Base-by-base conservation (phyloP, 768 basidiomycete genomes). In the Serendipita sp. region DNA sequence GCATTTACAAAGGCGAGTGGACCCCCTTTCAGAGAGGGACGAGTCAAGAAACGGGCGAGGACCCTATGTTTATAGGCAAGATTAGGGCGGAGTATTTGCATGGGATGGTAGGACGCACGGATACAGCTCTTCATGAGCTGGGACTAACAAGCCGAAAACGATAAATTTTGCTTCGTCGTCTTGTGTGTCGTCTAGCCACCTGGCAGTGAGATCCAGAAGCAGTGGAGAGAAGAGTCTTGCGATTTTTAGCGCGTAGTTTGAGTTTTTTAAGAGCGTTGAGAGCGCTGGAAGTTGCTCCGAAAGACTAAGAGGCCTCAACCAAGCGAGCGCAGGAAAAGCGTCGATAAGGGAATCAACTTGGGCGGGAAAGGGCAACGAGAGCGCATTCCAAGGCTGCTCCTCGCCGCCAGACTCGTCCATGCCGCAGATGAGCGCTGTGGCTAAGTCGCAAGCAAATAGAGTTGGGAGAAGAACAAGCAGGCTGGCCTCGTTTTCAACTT, bases 161-260 rank as follows among this genome's bases (percentile, higher is more conserved):
- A 64, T 62, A 26, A 72, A 78, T 62, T 81, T 78, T 24, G 75
- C 67, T 64, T 77, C 73, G 43, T 78, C 72, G 41, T 76, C 68
- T 20, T 64, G 63, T 41, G 69, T 61, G 5, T 76, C 74, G n/a
- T 84, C 75, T 43, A 94, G 70, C 91, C 90, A 96, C 68, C 88
- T 74, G 2, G 87, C 87, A 68, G 84, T 85, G 26, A 98, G 73
- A 71, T 95, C 88, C 28, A 86, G 68, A 42, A 91, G 71, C 61
- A 97, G 72, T 2, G 94, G 93, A 65, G 86, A 75, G 73, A 88
- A 97, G 11, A 79, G 65, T 3, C 74, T 75, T 20, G 86, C 81
- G 64, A 97, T 76, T 13, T 75, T 68, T 31, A 79, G 68, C 0
- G 90, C 90, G 44, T 85, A 77, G 11, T 81, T 77, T 7, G 88